A percentile compares a stretch with the other conserved stretches of the same genome.
Evolutionary conservation across 495 filamentous ascomycete genomes (phyloP).

Genomic region (Aspergillus ostianus): DNA sequence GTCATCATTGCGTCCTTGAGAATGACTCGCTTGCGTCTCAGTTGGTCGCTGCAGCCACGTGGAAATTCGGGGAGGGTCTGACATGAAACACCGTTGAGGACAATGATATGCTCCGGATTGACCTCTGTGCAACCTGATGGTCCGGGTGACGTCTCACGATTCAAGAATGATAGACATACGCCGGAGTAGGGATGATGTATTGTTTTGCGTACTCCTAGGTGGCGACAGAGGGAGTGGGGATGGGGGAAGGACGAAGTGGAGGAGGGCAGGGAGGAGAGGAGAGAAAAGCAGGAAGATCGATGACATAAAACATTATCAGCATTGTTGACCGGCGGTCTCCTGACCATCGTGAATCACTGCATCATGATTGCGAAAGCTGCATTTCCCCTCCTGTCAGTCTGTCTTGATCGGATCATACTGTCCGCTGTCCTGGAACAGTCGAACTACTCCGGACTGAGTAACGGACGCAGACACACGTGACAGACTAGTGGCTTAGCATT

Average conservation of each 20-base stretch:
- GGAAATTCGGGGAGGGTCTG: slow-evolving; percentile 10
- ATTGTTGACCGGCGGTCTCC: not conserved
- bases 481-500: slow-evolving; percentile 12
- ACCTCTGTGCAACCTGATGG: not conserved
- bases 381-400: too few relatives aligned
- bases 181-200: not conserved
- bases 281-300: not conserved
- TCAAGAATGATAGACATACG: not conserved
- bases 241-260: not conserved
- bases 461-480: slow-evolving; percentile 10
- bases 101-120: not conserved
- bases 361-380: too few relatives aligned
- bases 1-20: not conserved
- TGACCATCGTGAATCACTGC: not conserved
- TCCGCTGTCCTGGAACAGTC: too few relatives aligned
- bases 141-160: not conserved
- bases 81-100: slow-evolving; percentile 7
- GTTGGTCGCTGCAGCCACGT: slow-evolving; percentile 20
- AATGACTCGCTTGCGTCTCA: not conserved
- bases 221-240: slow-evolving; percentile 3
- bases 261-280: not conserved
- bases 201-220: not conserved
- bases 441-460: too few relatives aligned
- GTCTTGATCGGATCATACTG: too few relatives aligned
- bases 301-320: not conserved